These are phyloP conservation scores for Amanita exitialis DNA, from an alignment of 768 basidiomycete species.

Conservation along the genomic window DNA sequence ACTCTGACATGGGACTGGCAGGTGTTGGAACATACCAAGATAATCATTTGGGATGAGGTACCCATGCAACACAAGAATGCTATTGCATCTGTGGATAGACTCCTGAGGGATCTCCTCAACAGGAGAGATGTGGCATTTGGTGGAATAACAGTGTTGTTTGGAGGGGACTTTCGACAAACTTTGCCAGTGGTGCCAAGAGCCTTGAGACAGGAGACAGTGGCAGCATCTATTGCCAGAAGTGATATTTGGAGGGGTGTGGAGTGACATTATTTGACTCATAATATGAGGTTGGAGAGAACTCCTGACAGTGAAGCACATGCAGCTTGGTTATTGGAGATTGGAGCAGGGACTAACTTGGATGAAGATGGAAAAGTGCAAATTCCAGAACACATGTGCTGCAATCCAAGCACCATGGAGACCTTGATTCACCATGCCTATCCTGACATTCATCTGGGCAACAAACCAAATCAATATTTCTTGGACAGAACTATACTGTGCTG, in stretches of 20 bases:
- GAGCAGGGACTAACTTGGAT: constrained; percentile 15
- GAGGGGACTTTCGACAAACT: constrained; percentile 39
- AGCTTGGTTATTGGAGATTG: constrained; percentile 21
- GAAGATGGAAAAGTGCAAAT: not conserved
- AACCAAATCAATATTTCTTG: constrained; percentile 17
- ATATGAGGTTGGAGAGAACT: constrained; percentile 29
- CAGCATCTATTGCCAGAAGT: constrained; percentile 23
- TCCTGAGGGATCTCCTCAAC: constrained; percentile 22
- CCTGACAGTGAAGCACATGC: constrained; percentile 20
- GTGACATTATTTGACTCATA: constrained; percentile 23
- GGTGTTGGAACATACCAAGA: constrained; percentile 18
- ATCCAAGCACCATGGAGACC: constrained; percentile 15
- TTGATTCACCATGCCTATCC: constrained; percentile 19
- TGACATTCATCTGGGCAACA: constrained; percentile 3
- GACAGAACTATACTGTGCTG: constrained; percentile 23
- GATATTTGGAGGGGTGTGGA: constrained; percentile 24
- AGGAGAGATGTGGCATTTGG: constrained; percentile 22
- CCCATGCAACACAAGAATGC: constrained; percentile 26
- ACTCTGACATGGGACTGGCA: constrained; percentile 13
- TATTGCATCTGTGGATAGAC: constrained; percentile 29
- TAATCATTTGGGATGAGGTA: constrained; percentile 39
- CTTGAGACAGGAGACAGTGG: constrained; percentile 28
- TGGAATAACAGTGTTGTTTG: constrained; percentile 35
- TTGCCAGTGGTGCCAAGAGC: too few relatives aligned
- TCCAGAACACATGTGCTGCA: not conserved